Evolutionary conservation across 148 eudicot genomes (phyloP), one percentile per base, ranked within the genome.

Genomic region (Polygonum maritimum): DNA sequence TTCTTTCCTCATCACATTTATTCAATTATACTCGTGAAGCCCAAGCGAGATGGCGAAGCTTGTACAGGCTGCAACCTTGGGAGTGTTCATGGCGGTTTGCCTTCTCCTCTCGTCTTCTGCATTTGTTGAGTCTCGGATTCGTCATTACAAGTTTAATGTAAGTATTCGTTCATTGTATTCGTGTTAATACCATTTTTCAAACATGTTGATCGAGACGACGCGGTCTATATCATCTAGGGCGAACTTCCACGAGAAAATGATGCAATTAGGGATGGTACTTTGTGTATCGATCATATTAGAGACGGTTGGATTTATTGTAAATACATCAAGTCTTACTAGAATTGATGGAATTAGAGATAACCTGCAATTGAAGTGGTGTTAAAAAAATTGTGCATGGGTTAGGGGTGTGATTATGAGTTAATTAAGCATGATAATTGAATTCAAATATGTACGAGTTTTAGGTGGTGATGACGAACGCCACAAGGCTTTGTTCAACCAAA

Each of bases 111-210:
- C 36, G 36, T 45, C 26, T 2, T 33, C 81, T 1, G n/a, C 70
- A 31, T 38, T 80, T 39, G 87, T 84, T 4, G 85, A 88, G 65
- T 81, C 82, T 26, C 60, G 81, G 8, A 44, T 81, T 80, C 91
- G 91, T 41, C 79, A 80, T 41, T 88, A 88, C 86, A 88, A 88
- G 80, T 88, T 88, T 73, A 86, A 88, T 79, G 91, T 88, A 80
- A 86, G 91, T 78, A 38, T n/a, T 1, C 58, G 5, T 19, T 12
- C 16, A 14, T 14, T 15, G 5, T 48, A 48, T 48, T 7, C 41
- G 41, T 39, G 7, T 39, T 4, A 39, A 39, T 1, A 39, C 41
- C 41, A 39, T 39, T 39, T 39, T 39, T 39, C 41, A 39, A 4
- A 39, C 41, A 39, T 39, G 7, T 39, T 39, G 41, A 26, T 26